These are phyloP conservation scores for Epichloe hybrida DNA, from an alignment of 2,329 filamentous ascomycete species.

Conservation along the genomic window DNA sequence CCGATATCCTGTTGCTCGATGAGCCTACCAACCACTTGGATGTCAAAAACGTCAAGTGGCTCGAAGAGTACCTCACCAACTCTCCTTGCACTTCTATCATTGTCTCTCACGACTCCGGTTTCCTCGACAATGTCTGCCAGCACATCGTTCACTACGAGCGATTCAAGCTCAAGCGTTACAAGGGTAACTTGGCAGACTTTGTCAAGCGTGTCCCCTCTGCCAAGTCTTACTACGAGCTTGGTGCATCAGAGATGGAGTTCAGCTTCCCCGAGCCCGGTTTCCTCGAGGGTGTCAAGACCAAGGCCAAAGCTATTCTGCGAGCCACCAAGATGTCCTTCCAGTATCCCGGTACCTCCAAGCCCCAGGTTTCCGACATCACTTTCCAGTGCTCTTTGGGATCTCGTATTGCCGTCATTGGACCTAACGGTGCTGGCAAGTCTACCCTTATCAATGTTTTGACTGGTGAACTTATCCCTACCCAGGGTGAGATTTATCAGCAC, in stretches of 20 bases:
- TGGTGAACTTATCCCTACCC: conserved; percentile 92
- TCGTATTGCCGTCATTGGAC: conserved; percentile 98
- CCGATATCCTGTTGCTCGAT: conserved; percentile 94
- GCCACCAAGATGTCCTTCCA: conserved; percentile 98
- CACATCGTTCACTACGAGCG: conserved; percentile 99
- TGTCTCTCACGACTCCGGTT: conserved; percentile 95
- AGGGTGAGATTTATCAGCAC: conserved; percentile 97
- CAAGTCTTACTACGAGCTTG: conserved; percentile 97
- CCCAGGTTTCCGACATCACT: conserved; percentile 80
- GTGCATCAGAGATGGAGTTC: conserved; percentile 95
- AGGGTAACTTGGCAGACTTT: conserved; percentile 89
- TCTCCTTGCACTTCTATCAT: conserved; percentile 99
- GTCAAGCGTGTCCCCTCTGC: conserved; percentile 85
- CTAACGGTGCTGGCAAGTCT: conserved; percentile 99
- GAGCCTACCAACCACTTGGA: conserved; percentile 99
- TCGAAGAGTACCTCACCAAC: conserved; percentile 90
- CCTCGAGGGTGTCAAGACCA: conserved; percentile 99
- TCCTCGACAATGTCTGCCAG: conserved; percentile 97
- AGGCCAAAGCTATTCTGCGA: conserved; percentile 98
- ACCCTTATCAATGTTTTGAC: conserved; percentile 98
- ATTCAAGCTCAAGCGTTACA: conserved; percentile 99
- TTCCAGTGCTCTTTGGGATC: conserved; percentile 99
- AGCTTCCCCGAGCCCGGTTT: conserved; percentile 98
- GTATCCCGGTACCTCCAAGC: conserved; percentile 86
- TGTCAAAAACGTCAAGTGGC: conserved; percentile 99